Conservation (phyloP, 2,329 filamentous ascomycete species). For the Gaeumannomyces sp. region DNA sequence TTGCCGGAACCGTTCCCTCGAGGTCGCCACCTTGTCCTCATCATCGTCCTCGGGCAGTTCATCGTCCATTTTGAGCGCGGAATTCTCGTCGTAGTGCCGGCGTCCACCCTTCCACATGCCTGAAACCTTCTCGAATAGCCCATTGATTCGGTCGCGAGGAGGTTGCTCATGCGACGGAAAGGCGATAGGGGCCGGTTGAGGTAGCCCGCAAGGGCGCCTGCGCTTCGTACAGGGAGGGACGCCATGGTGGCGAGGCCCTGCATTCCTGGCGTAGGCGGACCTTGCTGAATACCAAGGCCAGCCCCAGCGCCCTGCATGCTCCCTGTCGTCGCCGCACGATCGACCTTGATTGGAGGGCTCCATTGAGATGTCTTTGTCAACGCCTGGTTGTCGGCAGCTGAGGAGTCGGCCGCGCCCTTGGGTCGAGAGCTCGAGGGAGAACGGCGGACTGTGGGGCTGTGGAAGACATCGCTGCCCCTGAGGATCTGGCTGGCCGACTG, state of each 20-base stretch:
- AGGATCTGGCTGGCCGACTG: slow-evolving; percentile 89
- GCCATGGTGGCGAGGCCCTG: slow-evolving; percentile 55
- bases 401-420: not conserved
- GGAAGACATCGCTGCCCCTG: slow-evolving; percentile 80
- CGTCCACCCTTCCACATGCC: slow-evolving; percentile 93
- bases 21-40: slow-evolving; percentile 58
- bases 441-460: slow-evolving; percentile 62
- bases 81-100: slow-evolving; percentile 72
- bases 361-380: not conserved
- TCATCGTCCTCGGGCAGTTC: slow-evolving; percentile 46
- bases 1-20: slow-evolving; percentile 75
- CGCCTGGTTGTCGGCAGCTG: not conserved
- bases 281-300: slow-evolving; percentile 11
- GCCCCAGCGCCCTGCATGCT: slow-evolving; percentile 22
- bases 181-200: slow-evolving; percentile 61
- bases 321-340: slow-evolving; percentile 32
- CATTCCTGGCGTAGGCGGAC: slow-evolving; percentile 35
- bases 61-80: slow-evolving; percentile 43
- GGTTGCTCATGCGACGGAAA: slow-evolving; percentile 66
- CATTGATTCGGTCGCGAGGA: slow-evolving; percentile 87
- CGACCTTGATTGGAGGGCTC: not conserved
- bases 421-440: slow-evolving; percentile 34
- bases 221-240: slow-evolving; percentile 74
- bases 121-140: slow-evolving; percentile 93
- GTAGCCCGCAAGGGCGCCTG: slow-evolving; percentile 76